phyloP scores from a whole-genome alignment of 495 filamentous ascomycete genomes.

The Cercophora sp. region DNA sequence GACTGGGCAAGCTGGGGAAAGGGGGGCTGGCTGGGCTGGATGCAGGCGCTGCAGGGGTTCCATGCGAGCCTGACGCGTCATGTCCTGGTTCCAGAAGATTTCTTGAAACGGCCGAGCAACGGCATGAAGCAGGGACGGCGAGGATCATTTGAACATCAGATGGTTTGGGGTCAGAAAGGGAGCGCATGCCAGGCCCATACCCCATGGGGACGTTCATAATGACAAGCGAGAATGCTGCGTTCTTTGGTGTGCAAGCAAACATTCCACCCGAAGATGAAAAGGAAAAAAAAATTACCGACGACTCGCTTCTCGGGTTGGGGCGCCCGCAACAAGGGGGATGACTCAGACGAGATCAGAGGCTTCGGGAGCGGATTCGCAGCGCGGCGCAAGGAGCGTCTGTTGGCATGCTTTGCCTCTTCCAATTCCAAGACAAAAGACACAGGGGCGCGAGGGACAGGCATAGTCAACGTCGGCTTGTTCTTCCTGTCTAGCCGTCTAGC shows the following conservation, averaged over 20 bases:
- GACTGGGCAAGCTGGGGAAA: conserved; percentile 1
- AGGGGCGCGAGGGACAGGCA: too few relatives aligned
- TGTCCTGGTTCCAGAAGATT: conserved; percentile 29
- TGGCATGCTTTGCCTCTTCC: conserved; percentile 13
- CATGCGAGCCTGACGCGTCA: conserved; percentile 12
- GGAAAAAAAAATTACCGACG: too few relatives aligned
- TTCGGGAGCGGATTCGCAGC: too few relatives aligned
- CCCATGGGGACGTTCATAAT: too few relatives aligned
- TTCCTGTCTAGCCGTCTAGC: too few relatives aligned
- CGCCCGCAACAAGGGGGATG: neutral
- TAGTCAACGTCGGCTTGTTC: too few relatives aligned
- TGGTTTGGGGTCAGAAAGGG: conserved; percentile 4
- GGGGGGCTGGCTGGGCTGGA: conserved; percentile 7
- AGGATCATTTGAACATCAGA: conserved; percentile 10
- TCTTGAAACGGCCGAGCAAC: conserved; percentile 31
- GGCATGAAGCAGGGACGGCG: conserved; percentile 18
- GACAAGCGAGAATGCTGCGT: neutral
- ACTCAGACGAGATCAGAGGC: conserved; percentile 10
- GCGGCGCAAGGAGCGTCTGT: too few relatives aligned
- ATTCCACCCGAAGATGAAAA: conserved; percentile 1
- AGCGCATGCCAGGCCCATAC: too few relatives aligned
- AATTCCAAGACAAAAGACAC: too few relatives aligned
- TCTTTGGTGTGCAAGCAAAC: neutral
- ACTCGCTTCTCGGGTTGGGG: too few relatives aligned
- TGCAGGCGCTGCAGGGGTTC: conserved; percentile 3